Conservation (phyloP, 1,284 basidiomycete species). For the Vanrija humicola region DNA sequence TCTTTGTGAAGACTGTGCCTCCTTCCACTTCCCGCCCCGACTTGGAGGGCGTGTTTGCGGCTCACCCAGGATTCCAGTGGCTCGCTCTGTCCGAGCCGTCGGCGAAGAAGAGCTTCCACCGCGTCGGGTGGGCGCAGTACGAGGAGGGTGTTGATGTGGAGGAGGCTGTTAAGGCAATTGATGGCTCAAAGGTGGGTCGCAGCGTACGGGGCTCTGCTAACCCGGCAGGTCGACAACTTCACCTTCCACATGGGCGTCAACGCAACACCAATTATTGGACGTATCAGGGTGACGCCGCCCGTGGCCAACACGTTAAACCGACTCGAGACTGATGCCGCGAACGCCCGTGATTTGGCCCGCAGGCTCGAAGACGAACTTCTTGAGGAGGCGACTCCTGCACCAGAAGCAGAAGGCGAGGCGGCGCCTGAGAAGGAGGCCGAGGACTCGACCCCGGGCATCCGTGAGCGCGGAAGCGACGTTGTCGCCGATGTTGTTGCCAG, state of each 20-base stretch:
- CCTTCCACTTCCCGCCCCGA: constrained; percentile 81
- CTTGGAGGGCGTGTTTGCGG: constrained; percentile 69
- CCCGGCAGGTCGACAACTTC: constrained; percentile 77
- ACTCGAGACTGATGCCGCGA: constrained; percentile 70
- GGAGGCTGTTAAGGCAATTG: constrained; percentile 63
- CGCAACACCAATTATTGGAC: constrained; percentile 69
- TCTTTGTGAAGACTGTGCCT: constrained; percentile 90
- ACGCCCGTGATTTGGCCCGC: constrained; percentile 64
- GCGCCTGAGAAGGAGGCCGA: constrained; percentile 5
- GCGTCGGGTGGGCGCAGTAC: constrained; percentile 87
- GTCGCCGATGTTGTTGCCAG: constrained; percentile 38
- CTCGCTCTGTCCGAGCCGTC: constrained; percentile 84
- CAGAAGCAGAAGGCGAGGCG: constrained; percentile 38
- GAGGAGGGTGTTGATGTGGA: constrained; percentile 75
- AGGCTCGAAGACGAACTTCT: constrained; percentile 64
- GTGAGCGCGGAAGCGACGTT: constrained; percentile 38
- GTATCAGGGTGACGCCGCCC: constrained; percentile 73
- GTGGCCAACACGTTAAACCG: constrained; percentile 72
- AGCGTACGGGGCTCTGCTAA: constrained; percentile 5
- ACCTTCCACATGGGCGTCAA: constrained; percentile 84
- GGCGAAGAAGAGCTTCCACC: constrained; percentile 82
- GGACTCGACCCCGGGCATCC: constrained; percentile 17
- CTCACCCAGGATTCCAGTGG: constrained; percentile 55
- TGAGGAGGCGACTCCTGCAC: constrained; percentile 16
- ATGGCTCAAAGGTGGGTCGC: constrained; percentile 71